Conservation (phyloP, 148 eudicot genomes). For the Silene latifolia region DNA sequence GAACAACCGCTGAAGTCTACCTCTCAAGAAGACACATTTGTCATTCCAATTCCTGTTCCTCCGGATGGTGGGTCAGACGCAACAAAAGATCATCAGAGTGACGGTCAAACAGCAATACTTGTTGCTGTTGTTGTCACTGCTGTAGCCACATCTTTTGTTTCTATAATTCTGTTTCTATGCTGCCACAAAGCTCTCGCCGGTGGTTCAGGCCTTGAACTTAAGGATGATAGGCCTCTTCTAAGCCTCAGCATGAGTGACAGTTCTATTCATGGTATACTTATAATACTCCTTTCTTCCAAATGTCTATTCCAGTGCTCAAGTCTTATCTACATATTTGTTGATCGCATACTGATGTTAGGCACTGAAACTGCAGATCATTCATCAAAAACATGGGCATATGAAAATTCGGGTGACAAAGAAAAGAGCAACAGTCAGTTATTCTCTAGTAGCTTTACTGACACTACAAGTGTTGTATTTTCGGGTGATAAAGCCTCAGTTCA, state of each 20-base stretch:
- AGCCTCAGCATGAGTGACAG: slow-evolving; percentile 71
- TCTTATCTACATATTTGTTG: not conserved
- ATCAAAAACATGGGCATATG: slow-evolving; percentile 36
- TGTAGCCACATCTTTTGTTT: slow-evolving; percentile 44
- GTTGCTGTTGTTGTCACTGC: slow-evolving; percentile 64
- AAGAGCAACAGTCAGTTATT: slow-evolving; percentile 40
- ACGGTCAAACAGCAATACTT: slow-evolving; percentile 32
- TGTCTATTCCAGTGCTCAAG: slow-evolving; percentile 1
- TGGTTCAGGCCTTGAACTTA: slow-evolving; percentile 36
- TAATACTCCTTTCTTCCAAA: not conserved
- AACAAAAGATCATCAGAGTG: slow-evolving; percentile 24
- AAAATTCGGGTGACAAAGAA: slow-evolving; percentile 30
- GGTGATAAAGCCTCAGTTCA: slow-evolving; percentile 18
- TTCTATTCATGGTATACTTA: slow-evolving; percentile 34
- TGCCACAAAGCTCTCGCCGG: slow-evolving; percentile 36
- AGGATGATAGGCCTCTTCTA: slow-evolving; percentile 82
- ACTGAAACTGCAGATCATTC: slow-evolving; percentile 49
- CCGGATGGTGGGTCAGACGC: too few relatives aligned
- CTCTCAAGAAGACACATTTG: slow-evolving; percentile 28
- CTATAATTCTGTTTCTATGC: slow-evolving; percentile 46
- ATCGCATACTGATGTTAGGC: slow-evolving; percentile 22
- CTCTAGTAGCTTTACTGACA: slow-evolving; percentile 25
- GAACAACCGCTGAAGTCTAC: slow-evolving; percentile 16
- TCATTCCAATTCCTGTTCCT: slow-evolving; percentile 16
- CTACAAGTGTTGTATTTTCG: slow-evolving; percentile 27